Percentiles rank a stretch among this genome's conserved stretches.
Conservation (phyloP, 1,284 basidiomycete species). For the Psilocybe mexicana region DNA sequence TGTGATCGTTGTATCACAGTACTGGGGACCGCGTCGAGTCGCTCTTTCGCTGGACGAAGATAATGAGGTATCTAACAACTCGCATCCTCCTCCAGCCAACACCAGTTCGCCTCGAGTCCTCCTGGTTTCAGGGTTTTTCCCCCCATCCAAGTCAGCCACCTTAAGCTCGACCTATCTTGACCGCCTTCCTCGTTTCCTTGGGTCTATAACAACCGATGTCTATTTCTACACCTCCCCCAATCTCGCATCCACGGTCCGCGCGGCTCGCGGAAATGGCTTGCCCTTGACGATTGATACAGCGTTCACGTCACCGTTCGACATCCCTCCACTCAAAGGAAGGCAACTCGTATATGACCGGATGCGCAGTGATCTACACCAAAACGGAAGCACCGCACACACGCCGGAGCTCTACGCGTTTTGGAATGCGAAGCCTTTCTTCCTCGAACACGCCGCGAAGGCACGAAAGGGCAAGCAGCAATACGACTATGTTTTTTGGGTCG, state of each 20-base stretch:
- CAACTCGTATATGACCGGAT: slow-evolving; percentile 40
- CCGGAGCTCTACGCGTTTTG: slow-evolving; percentile 52
- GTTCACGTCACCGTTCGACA: slow-evolving; percentile 46
- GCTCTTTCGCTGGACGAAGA: slow-evolving; percentile 6
- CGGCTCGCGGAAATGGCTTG: slow-evolving; percentile 30
- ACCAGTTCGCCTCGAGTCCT: slow-evolving; percentile 10
- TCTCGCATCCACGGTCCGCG: slow-evolving; percentile 35
- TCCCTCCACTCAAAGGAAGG: slow-evolving; percentile 42
- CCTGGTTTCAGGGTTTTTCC: slow-evolving; percentile 34
- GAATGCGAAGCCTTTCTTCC: slow-evolving; percentile 52
- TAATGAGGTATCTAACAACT: background rate
- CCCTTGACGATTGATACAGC: slow-evolving; percentile 31
- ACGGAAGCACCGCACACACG: slow-evolving; percentile 29
- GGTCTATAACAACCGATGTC: slow-evolving; percentile 44
- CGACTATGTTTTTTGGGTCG: slow-evolving; percentile 54
- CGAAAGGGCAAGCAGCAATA: slow-evolving; percentile 27
- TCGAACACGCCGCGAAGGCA: slow-evolving; percentile 41
- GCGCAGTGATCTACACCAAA: slow-evolving; percentile 31
- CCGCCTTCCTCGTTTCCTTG: slow-evolving; percentile 45
- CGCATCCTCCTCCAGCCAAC: background rate
- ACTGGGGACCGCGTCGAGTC: background rate
- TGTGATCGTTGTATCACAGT: slow-evolving; percentile 7
- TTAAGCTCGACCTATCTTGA: slow-evolving; percentile 39
- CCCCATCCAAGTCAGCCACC: slow-evolving; percentile 48
- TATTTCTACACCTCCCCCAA: slow-evolving; percentile 53